Evolutionary conservation across 2,329 filamentous ascomycete genomes (phyloP).

Genomic region (Fusarium temperatum): DNA sequence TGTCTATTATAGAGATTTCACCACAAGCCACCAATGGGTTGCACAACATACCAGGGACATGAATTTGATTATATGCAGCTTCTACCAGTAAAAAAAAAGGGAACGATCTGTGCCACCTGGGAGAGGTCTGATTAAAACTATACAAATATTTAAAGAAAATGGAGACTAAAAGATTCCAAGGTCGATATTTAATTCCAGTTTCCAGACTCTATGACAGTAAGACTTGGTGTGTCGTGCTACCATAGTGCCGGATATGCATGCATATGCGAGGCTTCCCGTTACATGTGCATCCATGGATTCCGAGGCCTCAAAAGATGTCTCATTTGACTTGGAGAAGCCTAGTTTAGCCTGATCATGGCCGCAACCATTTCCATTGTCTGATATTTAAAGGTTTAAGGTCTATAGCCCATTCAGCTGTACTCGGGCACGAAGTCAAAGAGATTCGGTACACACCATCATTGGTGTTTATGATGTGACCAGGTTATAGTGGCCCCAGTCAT

Average conservation of each 20-base stretch:
- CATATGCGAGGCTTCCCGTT: conserved; percentile 6
- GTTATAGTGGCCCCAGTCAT: not conserved
- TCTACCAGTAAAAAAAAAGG: not conserved
- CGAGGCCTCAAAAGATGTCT: not conserved
- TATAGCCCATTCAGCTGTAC: not conserved
- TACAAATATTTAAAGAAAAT: not conserved
- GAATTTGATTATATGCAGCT: not conserved
- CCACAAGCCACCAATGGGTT: too few species aligned
- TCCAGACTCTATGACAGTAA: not conserved
- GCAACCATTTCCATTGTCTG: not conserved
- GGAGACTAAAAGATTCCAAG: not conserved
- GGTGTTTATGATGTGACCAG: conserved; percentile 4
- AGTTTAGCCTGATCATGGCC: not conserved
- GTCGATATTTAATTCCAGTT: not conserved
- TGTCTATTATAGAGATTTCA: not conserved
- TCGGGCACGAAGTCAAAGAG: not conserved
- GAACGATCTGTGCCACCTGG: not conserved
- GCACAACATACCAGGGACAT: not conserved
- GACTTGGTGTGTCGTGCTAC: conserved; percentile 14
- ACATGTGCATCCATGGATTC: not conserved
- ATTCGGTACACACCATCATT: conserved; percentile 8
- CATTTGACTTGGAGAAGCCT: not conserved
- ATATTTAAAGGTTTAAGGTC: not conserved
- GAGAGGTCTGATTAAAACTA: not conserved
- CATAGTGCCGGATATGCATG: conserved; percentile 3